These are phyloP conservation scores for Paecilomyces fulvus DNA, from an alignment of 2,329 filamentous ascomycete genomes.

Conservation along the genomic window DNA sequence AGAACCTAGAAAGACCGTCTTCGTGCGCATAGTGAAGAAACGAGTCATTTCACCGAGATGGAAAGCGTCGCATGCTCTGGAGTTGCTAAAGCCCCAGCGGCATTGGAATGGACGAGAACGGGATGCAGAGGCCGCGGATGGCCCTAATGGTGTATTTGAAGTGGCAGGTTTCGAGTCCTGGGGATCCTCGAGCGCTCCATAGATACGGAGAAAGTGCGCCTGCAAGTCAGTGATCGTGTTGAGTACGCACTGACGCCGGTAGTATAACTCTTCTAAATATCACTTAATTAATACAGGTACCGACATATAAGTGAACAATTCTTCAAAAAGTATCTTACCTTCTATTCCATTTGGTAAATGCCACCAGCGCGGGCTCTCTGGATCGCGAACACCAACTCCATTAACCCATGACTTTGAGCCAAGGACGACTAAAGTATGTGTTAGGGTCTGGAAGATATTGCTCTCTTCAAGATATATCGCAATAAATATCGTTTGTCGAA, in stretches of 20 bases:
- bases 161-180: slow-evolving; percentile 9
- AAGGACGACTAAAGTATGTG: slow-evolving; percentile 26
- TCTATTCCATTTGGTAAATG: slow-evolving; percentile 31
- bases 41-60: slow-evolving; percentile 38
- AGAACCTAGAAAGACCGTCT: slow-evolving; percentile 34
- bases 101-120: slow-evolving; percentile 29
- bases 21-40: slow-evolving; percentile 34
- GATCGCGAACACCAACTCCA: slow-evolving; percentile 14
- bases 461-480: slow-evolving; percentile 23
- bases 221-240: slow-evolving; percentile 37
- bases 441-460: slow-evolving; percentile 18
- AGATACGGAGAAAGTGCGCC: slow-evolving; percentile 32
- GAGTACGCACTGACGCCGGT: slow-evolving; percentile 31
- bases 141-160: slow-evolving; percentile 5
- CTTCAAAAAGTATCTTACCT: slow-evolving; percentile 19
- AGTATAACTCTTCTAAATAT: slow-evolving; percentile 33
- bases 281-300: background rate
- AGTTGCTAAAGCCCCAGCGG: slow-evolving; percentile 33
- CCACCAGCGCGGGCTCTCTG: slow-evolving; percentile 25
- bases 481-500: slow-evolving; percentile 32
- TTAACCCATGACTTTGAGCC: slow-evolving; percentile 31
- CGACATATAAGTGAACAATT: background rate
- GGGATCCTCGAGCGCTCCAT: slow-evolving; percentile 28
- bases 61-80: slow-evolving; percentile 36
- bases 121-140: slow-evolving; percentile 10